A percentile compares a stretch with the other conserved stretches of the same genome.
Conservation (phyloP, 1,139 yeast species). For the Pichia sp. region DNA sequence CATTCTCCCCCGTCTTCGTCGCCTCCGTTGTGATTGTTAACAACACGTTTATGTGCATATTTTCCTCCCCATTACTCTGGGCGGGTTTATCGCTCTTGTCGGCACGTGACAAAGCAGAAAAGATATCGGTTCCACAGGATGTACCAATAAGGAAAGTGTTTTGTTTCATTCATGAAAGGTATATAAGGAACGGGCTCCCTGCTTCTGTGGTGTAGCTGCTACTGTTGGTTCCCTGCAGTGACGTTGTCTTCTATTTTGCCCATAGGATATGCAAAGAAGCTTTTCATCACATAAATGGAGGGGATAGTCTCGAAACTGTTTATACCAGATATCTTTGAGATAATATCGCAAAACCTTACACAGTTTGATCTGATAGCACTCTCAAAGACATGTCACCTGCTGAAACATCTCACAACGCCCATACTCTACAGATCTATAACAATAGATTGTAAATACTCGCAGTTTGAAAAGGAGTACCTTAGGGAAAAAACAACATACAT, state of each 20-base stretch:
- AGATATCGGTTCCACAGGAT: neutral
- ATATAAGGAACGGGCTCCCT: neutral
- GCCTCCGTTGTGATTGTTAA: neutral
- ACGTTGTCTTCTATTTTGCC: neutral
- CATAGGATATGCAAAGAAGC: neutral
- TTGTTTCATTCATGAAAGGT: neutral
- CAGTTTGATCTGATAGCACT: conserved; percentile 26
- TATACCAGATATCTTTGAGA: conserved; percentile 22
- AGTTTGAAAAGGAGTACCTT: conserved; percentile 24
- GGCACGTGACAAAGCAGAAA: neutral
- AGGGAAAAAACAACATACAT: conserved; percentile 20
- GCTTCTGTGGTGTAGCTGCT: neutral
- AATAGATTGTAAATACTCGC: conserved; percentile 21
- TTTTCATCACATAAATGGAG: neutral
- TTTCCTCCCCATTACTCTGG: neutral
- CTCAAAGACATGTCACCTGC: conserved; percentile 10
- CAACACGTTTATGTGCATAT: neutral
- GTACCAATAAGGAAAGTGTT: neutral
- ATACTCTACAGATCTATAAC: conserved; percentile 22
- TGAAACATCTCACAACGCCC: conserved; percentile 10
- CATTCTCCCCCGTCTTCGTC: neutral
- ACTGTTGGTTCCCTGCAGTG: neutral
- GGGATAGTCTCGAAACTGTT: conserved; percentile 5
- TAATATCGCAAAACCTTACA: conserved; percentile 18
- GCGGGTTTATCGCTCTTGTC: conserved; percentile 8